Base-by-base conservation (phyloP, 208 protist genomes). In the Crithidia fasciculata region DNA sequence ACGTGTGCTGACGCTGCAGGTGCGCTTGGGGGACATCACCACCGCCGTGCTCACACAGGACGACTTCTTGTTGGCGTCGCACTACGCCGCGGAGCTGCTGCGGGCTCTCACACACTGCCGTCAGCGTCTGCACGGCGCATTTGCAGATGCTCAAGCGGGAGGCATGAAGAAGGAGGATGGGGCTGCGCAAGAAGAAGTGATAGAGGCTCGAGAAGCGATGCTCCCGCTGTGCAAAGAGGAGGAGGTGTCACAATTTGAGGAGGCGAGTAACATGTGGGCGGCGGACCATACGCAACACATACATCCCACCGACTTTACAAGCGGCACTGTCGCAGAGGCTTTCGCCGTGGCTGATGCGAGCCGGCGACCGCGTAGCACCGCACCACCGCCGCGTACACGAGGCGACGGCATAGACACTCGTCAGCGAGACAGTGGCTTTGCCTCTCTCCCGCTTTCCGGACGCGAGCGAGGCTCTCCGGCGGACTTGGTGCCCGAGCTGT, bases 21-120 rank as follows among this genome's bases (percentile, higher is more conserved):
- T 84, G 5, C 54, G 54, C 0, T 53, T 86, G 5, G 78, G 82
- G 15, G 74, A 83, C 16, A 69, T 86, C 12, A 80, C 58, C 5
- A 81, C 82, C 8, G 68, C 72, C 2, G 74, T 73, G 7, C 53
- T 86, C 0, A 83, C 82, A 13, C 82, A 86, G 36, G 78, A 83
- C 37, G 82, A 86, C 69, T 83, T 74, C 49, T 59, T 83, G 15
- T 59, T 83, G 52, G 72, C 78, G 3, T 65, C 63, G 8, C 67
- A 80, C 50, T 86, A 78, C 28, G 43, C 81, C 52, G 49, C 70
- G 7, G 62, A 72, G 69, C 50, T 84, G 36, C 39, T 79, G n/a
- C 28, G 40, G 10, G 50, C 41, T 28, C 36, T 80, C 16, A 39
- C 79, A 37, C 63, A 49, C 28, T 80, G 74, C 61, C 74, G 74